Evolutionary conservation across 2,329 filamentous ascomycete genomes (phyloP).

Genomic region (Botryotinia calthae): DNA sequence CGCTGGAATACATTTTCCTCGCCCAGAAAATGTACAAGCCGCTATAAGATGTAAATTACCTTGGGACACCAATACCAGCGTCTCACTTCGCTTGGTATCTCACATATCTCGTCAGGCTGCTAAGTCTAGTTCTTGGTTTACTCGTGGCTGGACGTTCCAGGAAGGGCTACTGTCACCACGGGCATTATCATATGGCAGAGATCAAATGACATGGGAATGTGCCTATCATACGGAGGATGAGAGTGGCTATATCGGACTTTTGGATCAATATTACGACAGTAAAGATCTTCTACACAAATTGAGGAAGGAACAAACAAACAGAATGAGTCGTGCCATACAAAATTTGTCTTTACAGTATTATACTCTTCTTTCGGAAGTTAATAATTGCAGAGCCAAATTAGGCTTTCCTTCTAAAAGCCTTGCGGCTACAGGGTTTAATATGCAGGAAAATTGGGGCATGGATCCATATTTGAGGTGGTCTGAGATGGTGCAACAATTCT

Average conservation of each 20-base stretch:
- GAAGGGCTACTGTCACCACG: constrained; percentile 18
- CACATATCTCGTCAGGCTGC: constrained; percentile 18
- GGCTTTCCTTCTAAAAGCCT: constrained; percentile 13
- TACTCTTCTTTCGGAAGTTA: neutral
- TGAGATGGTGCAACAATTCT: constrained; percentile 21
- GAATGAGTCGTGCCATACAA: constrained; percentile 5
- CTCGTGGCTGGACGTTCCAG: constrained; percentile 19
- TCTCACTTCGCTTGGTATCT: constrained; percentile 9
- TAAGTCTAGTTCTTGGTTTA: constrained; percentile 16
- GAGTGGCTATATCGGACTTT: constrained; percentile 18
- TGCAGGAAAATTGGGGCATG: constrained; percentile 16
- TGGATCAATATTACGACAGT: constrained; percentile 23
- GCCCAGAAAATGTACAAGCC: neutral
- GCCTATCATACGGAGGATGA: constrained; percentile 13
- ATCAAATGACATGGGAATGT: constrained; percentile 23
- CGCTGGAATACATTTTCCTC: constrained; percentile 14
- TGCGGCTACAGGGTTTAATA: neutral
- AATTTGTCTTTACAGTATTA: neutral
- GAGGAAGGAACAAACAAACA: constrained; percentile 17
- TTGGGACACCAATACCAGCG: neutral
- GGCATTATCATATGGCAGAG: constrained; percentile 17
- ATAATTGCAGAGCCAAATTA: constrained; percentile 4
- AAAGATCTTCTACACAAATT: constrained; percentile 22
- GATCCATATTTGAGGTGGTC: constrained; percentile 22
- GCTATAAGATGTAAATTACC: neutral